Base-by-base conservation (phyloP, 2,329 filamentous ascomycete genomes). In the Colletotrichum tropicale region DNA sequence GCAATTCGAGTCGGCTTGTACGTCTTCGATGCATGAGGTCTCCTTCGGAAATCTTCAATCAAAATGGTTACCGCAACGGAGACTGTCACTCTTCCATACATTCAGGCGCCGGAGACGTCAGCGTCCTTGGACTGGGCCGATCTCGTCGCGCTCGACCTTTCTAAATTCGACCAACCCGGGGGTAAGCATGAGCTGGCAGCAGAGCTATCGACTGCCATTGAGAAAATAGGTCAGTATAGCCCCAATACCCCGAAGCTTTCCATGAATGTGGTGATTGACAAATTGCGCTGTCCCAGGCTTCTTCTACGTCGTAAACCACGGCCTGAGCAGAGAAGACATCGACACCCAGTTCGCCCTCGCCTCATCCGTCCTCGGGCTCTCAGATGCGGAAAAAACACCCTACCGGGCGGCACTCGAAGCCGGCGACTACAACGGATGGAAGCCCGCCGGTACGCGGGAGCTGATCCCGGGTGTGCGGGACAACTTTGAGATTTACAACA, bases 241-340 rank as follows among this genome's bases (percentile, higher is more conserved):
- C 55, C 16, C 4, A 28, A 7, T 0, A 2, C 5, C 9, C 9
- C 6, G 9, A n/a, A n/a, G 5, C 52, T 16, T 26, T 15, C 0
- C 21, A 9, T 9, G 6, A 3, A 16, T 0, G 21, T 2, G 4
- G 15, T 16, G 21, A 26, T 21, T 56, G 13, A 56, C 13, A 2
- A 16, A 3, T 0, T 26, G 12, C 6, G 12, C 6, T 1, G 5
- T 15, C 3, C 52, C 24, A 62, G 60, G 60, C 28, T 62, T 62
- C n/a, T 92, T 92, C 81, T 91, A 91, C 73, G 88, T 93, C 4
- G 90, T 88, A 72, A 92, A 93, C 81, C 93, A 90, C 78, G 90
- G 88, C 77, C 88, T 93, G 21, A 84, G 84, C 1, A 90, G 92
- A 79, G 88, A 90, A 58, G 86, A 88, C 55, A 87, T 93, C 1